phyloP scores from a whole-genome alignment of 495 filamentous ascomycete species.

The Podospora pseudoanserina region DNA sequence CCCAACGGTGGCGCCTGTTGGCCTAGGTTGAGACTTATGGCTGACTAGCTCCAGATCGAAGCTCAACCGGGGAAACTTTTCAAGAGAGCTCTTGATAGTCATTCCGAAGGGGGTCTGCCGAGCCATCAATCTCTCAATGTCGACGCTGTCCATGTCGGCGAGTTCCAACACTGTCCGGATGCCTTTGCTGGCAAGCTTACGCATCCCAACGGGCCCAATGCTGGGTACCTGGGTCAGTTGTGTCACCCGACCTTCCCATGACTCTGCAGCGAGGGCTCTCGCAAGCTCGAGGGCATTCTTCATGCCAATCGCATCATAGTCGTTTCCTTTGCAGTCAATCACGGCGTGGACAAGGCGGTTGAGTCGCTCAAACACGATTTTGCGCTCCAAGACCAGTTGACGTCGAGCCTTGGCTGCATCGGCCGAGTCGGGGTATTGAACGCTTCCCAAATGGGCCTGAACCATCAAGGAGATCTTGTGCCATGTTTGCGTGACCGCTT shows the following conservation, averaged over 20 bases:
- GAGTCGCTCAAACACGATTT: constrained; percentile 66
- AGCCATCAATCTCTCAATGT: constrained; percentile 73
- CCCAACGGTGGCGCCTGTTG: constrained; percentile 38
- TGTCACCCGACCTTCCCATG: constrained; percentile 81
- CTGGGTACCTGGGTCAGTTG: constrained; percentile 85
- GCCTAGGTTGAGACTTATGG: constrained; percentile 16
- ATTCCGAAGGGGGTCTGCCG: constrained; percentile 81
- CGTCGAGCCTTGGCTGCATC: constrained; percentile 58
- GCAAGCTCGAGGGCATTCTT: constrained; percentile 74
- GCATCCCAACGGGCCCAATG: constrained; percentile 72
- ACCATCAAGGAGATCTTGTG: constrained; percentile 90
- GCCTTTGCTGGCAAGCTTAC: constrained; percentile 69
- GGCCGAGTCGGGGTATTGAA: constrained; percentile 66
- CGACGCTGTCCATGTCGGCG: constrained; percentile 59
- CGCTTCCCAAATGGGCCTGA: constrained; percentile 71
- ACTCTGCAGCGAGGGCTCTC: constrained; percentile 70
- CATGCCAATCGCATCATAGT: constrained; percentile 62
- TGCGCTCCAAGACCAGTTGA: constrained; percentile 66
- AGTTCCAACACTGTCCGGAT: constrained; percentile 71
- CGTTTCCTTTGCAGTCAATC: constrained; percentile 72
- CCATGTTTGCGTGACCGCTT: constrained; percentile 61
- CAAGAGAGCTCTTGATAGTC: constrained; percentile 59
- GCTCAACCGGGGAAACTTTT: constrained; percentile 70
- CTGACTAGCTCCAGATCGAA: constrained; percentile 43
- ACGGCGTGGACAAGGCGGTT: constrained; percentile 77